A percentile compares a stretch with the other conserved stretches of the same genome.
Conservation (phyloP, 176 grass and related monocot genomes). For the Carex pumila region DNA sequence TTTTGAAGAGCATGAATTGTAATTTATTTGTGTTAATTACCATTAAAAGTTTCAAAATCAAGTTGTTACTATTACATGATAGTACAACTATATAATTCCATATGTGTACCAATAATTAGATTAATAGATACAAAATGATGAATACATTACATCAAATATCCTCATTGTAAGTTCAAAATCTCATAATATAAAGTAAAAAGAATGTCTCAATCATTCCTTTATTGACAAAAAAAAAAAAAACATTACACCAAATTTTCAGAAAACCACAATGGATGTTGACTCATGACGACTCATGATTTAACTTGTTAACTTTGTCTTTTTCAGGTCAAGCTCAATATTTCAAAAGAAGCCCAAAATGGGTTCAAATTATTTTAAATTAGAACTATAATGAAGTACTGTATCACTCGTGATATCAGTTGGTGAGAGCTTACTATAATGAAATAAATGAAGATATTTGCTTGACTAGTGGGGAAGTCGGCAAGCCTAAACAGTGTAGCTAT, state of each 20-base stretch:
- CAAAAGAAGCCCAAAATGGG: not conserved
- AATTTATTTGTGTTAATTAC: too few species aligned
- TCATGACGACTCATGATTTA: not conserved
- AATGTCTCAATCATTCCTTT: too few species aligned
- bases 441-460: not conserved
- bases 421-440: not conserved
- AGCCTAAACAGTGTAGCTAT: not conserved
- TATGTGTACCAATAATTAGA: not conserved
- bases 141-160: not conserved
- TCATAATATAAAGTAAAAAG: not conserved
- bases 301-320: not conserved
- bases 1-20: too few species aligned
- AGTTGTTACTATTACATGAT: not conserved
- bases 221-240: not conserved
- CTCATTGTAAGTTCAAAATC: not conserved
- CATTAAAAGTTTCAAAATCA: not conserved
- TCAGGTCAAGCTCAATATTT: not conserved
- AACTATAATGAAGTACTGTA: not conserved
- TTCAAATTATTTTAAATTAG: not conserved
- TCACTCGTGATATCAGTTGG: not conserved
- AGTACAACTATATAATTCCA: not conserved
- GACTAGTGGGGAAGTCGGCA: not conserved
- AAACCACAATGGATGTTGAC: not conserved
- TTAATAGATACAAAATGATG: not conserved
- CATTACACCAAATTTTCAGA: not conserved